These are phyloP conservation scores for Astragalus glycyphyllos DNA, from an alignment of 306 rosid genomes.

Conservation along the genomic window DNA sequence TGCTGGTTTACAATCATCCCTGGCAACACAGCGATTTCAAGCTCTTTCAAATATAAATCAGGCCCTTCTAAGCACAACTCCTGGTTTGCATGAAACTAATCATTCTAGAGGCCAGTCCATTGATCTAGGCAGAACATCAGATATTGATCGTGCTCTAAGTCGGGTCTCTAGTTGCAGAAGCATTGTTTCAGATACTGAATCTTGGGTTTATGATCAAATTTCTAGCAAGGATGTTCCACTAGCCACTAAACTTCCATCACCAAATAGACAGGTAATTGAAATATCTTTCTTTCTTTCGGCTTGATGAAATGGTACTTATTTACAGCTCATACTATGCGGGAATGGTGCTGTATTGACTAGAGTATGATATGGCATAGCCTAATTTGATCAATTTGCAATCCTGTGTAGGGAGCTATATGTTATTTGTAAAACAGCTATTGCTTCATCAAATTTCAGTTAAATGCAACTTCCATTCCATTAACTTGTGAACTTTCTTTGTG, in stretches of 20 bases:
- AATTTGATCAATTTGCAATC: conserved; percentile 15
- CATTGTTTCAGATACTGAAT: conserved; percentile 54
- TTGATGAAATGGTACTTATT: conserved; percentile 28
- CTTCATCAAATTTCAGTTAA: conserved; percentile 9
- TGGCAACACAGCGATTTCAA: conserved; percentile 76
- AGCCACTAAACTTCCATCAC: conserved; percentile 46
- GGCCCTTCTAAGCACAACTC: conserved; percentile 49
- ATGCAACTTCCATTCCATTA: conserved; percentile 1
- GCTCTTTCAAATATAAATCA: conserved; percentile 80
- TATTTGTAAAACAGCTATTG: conserved; percentile 14
- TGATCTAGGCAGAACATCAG: conserved; percentile 59
- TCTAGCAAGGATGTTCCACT: conserved; percentile 45
- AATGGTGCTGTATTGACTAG: conserved; percentile 28
- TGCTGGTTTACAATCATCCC: conserved; percentile 62
- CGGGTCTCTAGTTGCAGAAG: conserved; percentile 61
- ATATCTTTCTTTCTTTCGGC: conserved; percentile 36
- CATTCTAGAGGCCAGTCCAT: conserved; percentile 64
- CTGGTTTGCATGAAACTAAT: conserved; percentile 43
- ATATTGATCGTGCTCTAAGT: conserved; percentile 49
- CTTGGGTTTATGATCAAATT: conserved; percentile 58
- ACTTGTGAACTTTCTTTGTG: conserved; percentile 25
- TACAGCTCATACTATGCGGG: conserved; percentile 7
- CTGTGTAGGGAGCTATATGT: neutral
- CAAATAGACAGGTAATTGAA: conserved; percentile 67
- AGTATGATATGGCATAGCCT: neutral